Evolutionary conservation across 257 asterid species (phyloP), one percentile per base, ranked within the genome.

Genomic region (Hygrophila difformis): DNA sequence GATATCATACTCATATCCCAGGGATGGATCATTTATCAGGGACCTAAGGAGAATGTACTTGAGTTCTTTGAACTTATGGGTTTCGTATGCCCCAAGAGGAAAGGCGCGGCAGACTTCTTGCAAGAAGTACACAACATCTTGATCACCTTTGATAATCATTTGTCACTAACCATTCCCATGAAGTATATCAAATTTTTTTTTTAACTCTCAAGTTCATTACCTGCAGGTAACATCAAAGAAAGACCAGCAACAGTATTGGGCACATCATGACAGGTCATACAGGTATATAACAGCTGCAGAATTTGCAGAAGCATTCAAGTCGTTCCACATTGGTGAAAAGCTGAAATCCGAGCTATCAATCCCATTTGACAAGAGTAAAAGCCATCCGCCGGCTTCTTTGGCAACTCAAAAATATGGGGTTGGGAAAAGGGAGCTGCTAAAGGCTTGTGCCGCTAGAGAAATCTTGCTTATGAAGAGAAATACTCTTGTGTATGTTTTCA

Each of bases 331-430:
- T 31, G 70, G 74, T 0, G 11, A 43, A 41, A 52, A 20, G 15
- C 49, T 62, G 7, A 43, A 1, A 18, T 52, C 53, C 18, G 48
- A 45, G 2, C 58, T 63, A 41, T 49, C 48, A 5, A 19, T 39
- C 39, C 66, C 71, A 24, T 65, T 51, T 35, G 65, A 41, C 18
- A 70, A 61, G 56, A 48, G 23, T 5, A 70, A 29, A 57, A 63
- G 61, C 60, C 79, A 72, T 34, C 75, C 72, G 1, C 75, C 72
- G 1, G 79, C 75, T n/a, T 71, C 79, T 31, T 55, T 67, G 36
- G 43, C 61, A 18, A 63, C 61, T 18, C 34, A 28, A 44, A 33
- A 24, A n/a, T 72, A 63, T 14, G 79, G 79, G 23, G 49, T 56
- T 14, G 61, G 60, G 38, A 57, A 46, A 21, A 59, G 14, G 49